A percentile compares a stretch with the other conserved stretches of the same genome.
Evolutionary conservation across 2,329 filamentous ascomycete genomes (phyloP).

Genomic region (Ophiocordyceps unilateralis): DNA sequence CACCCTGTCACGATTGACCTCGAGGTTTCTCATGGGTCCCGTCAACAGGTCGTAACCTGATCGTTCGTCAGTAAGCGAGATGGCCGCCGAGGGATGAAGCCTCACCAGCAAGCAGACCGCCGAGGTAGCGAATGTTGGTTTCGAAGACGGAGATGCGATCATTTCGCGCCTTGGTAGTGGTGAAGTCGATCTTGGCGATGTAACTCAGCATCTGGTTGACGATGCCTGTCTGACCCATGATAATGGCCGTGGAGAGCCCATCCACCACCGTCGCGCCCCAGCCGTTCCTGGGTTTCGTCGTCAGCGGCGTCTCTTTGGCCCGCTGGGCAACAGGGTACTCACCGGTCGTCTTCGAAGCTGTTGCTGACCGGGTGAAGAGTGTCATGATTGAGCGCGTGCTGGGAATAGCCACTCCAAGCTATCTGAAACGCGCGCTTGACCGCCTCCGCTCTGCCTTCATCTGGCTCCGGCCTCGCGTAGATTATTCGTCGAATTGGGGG

Average conservation of each 20-base stretch:
- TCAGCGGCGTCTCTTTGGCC: background rate
- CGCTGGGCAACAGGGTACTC: slow-evolving; percentile 6
- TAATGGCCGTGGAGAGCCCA: slow-evolving; percentile 58
- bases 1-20: slow-evolving; percentile 26
- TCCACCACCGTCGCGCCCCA: slow-evolving; percentile 79
- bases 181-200: slow-evolving; percentile 56
- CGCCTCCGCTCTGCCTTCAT: slow-evolving; percentile 31
- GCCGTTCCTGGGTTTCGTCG: slow-evolving; percentile 39
- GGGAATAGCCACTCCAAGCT: slow-evolving; percentile 57
- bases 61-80: background rate
- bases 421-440: slow-evolving; percentile 52
- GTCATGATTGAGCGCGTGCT: slow-evolving; percentile 63
- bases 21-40: slow-evolving; percentile 41
- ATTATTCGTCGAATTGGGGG: no score
- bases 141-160: slow-evolving; percentile 63
- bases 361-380: slow-evolving; percentile 55
- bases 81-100: no score
- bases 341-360: slow-evolving; percentile 51
- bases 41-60: slow-evolving; percentile 53
- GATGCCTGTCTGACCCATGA: slow-evolving; percentile 54
- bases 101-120: slow-evolving; percentile 56
- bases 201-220: slow-evolving; percentile 55
- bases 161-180: slow-evolving; percentile 25
- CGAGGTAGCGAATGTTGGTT: slow-evolving; percentile 61
- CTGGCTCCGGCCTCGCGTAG: slow-evolving; percentile 7